Base-by-base conservation (phyloP, 768 basidiomycete genomes). In the Xanthoconium stramineum region DNA sequence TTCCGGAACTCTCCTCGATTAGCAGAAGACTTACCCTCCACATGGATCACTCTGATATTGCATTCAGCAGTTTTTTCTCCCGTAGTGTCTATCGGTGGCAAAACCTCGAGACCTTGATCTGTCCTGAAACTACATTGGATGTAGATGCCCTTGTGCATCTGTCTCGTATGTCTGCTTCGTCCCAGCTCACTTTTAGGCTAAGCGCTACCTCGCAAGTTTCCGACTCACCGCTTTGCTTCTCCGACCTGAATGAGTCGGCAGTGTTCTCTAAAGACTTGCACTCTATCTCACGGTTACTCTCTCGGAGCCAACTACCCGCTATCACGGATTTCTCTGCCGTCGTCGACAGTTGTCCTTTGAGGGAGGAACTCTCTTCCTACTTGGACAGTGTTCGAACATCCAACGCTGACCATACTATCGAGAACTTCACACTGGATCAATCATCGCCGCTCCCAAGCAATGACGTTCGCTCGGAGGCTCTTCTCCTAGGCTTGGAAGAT, bases 131-230 rank as follows among this genome's bases (percentile, higher is more conserved):
- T 15, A 0, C 11, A 7, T 28, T 60, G 17, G 44, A 42, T 6
- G 12, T 43, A 28, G n/a, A 43, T 13, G 24, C 32, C n/a, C 46
- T 61, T 7, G n/a, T 8, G 7, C 49, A 55, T 33, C 39, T 58
- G 19, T 48, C 53, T 15, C 28, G 47, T 28, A 44, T 52, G 46
- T 47, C 53, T 11, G 20, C 30, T 2, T 44, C 32, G 15, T 40
- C 43, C 2, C 12, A 14, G 3, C 28, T 51, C n/a, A 1, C 5
- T 1, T 50, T 46, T 20, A 19, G 9, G 1, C n/a, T 20, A 17
- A 30, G n/a, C 9, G 7, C 1, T 15, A 28, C 33, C 11, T 43
- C 28, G 11, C 20, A 13, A 14, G 24, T 17, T 17, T 40, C 47
- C n/a, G 10, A 11, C 4, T 19, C 42, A 10, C 20, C 35, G 0